Evolutionary conservation across 768 basidiomycete species (phyloP), one percentile per base, ranked within the genome.

Genomic region (Rhizopogon rudus): DNA sequence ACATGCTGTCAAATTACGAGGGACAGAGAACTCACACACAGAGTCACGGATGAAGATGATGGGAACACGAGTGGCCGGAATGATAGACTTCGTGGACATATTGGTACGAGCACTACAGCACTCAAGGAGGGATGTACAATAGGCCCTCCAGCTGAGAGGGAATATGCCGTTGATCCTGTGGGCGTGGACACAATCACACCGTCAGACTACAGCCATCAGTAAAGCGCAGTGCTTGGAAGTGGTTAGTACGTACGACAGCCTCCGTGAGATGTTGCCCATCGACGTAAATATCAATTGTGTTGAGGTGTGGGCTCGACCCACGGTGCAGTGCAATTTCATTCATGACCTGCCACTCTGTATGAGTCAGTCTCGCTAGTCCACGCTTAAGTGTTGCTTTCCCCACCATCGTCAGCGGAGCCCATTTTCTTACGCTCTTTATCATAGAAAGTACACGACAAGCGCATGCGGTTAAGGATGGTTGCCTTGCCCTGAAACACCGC

Each of bases 81-180:
- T 31, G 89, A 92, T 17, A 98, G 73, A 67, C 91, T 93, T 53
- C 95, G 81, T 46, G 95, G 95, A 64, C 93, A 94, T 60, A 98
- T 96, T n/a, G 95, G 95, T 1, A 95, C 96, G 41, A 98, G 75
- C 13, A 98, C 88, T 50, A 97, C 79, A 1, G 93, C 91, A 56
- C 89, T 90, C 40, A 95, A 75, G 2, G 91, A 91, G 2, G 95
- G 95, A 59, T 97, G 95, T 0, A 97, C 93, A 61, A 98, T 97
- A 3, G 95, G 95, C 25, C 95, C 95, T 35, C 95, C 95, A 0
- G 94, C 91, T 3, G 93, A 96, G 22, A 98, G 78, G 1, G 94
- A 97, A 71, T 98, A 97, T 14, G 95, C 95, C 3, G 95, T 97
- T 20, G 94, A 97, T 6, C 95, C 95, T 3, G 95, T 98, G 20